Evolutionary conservation across 352 stramenopile genomes (phyloP).

Genomic region (Lagenidium giganteum): DNA sequence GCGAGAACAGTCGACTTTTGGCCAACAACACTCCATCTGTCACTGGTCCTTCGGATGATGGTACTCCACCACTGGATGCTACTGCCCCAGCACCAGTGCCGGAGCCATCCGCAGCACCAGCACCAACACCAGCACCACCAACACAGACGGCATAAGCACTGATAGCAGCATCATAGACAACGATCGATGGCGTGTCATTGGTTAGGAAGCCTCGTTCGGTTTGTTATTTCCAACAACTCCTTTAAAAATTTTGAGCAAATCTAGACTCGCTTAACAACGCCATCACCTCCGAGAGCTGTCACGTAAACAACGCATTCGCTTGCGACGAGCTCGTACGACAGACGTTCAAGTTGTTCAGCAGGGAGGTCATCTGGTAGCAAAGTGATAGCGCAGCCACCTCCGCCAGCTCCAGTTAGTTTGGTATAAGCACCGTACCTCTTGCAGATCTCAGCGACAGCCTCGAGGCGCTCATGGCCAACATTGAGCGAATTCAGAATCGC

Average conservation of each 20-base stretch:
- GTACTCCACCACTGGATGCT: no score
- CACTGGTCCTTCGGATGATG: neutral
- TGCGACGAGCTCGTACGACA: constrained; percentile 34
- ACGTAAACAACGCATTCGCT: no score
- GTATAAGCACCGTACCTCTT: constrained; percentile 37
- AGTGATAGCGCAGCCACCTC: constrained; percentile 78
- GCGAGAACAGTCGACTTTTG: neutral
- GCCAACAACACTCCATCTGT: neutral
- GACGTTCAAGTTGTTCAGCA: constrained; percentile 23
- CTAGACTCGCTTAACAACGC: no score
- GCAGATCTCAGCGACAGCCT: constrained; percentile 52
- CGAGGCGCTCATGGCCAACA: constrained; percentile 74
- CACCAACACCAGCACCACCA: no score
- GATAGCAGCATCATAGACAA: no score
- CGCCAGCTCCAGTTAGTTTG: constrained; percentile 85
- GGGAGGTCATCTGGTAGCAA: constrained; percentile 45
- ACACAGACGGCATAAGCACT: no score
- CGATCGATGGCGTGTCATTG: no score
- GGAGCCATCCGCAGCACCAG: no score
- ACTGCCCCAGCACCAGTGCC: no score
- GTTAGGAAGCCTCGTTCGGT: no score
- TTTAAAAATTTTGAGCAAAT: no score
- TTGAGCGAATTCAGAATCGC: constrained; percentile 53
- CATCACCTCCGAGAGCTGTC: no score
- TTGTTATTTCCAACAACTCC: neutral